Percentiles rank a stretch among this genome's conserved stretches.
Evolutionary conservation across 768 basidiomycete species (phyloP).

Genomic region (Filobasidium floriforme): DNA sequence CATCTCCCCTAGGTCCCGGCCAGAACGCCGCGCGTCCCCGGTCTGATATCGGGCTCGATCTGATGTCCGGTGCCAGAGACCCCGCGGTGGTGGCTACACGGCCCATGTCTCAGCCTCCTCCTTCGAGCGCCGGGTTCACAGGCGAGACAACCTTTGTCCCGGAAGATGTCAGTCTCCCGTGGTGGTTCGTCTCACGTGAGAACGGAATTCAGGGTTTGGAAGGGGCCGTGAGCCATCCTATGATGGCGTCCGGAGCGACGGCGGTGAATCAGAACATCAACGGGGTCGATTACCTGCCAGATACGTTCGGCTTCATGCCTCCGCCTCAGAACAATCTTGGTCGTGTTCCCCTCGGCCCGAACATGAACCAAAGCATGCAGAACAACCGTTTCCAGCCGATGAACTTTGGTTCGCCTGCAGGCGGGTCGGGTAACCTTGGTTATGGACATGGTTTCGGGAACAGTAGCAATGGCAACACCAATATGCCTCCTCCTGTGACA

Average conservation of each 20-base stretch:
- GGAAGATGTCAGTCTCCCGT: neutral
- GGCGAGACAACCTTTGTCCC: no score
- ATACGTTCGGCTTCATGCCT: no score
- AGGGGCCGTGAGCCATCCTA: neutral
- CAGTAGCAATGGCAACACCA: neutral
- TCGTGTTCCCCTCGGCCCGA: no score
- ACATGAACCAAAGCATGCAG: no score
- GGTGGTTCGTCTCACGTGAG: constrained; percentile 1
- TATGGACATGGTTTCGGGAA: neutral
- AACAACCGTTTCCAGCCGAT: neutral
- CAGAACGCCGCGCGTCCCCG: neutral
- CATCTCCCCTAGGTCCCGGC: neutral
- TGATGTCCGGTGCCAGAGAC: neutral
- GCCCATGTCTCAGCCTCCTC: no score
- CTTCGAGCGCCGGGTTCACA: no score
- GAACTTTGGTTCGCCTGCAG: neutral
- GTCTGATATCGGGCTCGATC: no score
- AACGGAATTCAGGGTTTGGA: neutral
- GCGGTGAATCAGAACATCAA: neutral
- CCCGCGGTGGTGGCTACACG: neutral
- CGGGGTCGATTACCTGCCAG: neutral
- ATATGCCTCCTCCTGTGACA: no score
- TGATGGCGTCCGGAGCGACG: neutral
- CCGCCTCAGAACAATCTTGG: no score
- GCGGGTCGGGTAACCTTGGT: no score